Evolutionary conservation across 2,329 filamentous ascomycete species (phyloP), one percentile per base, ranked within the genome.

Genomic region (Pestalotiopsis sp.): DNA sequence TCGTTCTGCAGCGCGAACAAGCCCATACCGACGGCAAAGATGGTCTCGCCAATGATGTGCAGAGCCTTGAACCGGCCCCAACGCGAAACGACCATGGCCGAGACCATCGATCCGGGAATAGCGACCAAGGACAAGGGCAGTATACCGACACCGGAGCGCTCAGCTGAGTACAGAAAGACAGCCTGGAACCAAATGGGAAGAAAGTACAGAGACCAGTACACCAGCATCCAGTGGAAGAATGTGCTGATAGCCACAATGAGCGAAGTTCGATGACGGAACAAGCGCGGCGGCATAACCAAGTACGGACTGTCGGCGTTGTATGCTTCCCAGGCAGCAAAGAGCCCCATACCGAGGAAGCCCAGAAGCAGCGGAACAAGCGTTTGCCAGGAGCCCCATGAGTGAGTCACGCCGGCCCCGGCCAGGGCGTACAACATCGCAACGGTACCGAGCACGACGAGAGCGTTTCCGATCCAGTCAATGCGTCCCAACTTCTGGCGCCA

Each of bases 151-250:
- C 78, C 80, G 0, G 80, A 73, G 1, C 75, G 69, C 0, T 70
- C 69, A 0, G 83, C 70, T 1, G 73, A 89, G 82, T 65, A 90
- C 82, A 66, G 62, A 2, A 74, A 74, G 0, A 90, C 86, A 66
- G 88, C 85, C 78, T 93, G 91, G 80, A 93, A 92, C 45, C 84
- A 86, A 2, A 86, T 70, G 0, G 83, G 82, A 0, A 84, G 68
- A 68, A 83, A 83, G 71, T 78, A 82, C 23, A 78, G 70, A 13
- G 76, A 69, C 77, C 80, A 82, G 60, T 77, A 78, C 6, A 66
- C 57, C 2, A 83, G 70, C 13, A 83, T 71, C 4, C 75, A 75
- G 31, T 81, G 74, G 1, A 84, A 65, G 63, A 84, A 82, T 1
- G 78, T 81, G 9, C 78, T 71, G 2, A 75, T 65, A 57, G 78